Evolutionary conservation across 805 yeast genomes (phyloP), one percentile per base, ranked within the genome.

Genomic region (Kockiozyma suomiensis): DNA sequence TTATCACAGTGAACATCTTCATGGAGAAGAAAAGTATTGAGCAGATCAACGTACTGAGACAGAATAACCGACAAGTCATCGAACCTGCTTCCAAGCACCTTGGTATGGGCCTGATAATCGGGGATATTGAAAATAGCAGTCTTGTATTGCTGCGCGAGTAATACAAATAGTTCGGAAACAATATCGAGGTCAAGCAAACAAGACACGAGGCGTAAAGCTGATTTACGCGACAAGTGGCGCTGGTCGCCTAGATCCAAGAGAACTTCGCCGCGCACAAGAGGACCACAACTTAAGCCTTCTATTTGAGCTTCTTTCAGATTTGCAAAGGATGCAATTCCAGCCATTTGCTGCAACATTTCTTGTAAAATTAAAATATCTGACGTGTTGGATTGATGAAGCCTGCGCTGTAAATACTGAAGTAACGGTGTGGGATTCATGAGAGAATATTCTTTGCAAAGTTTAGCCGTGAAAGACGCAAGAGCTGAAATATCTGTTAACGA

Each of bases 391-490:
- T 74, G 70, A 65, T 85, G 86, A 41, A 93, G 76, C 33, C 86
- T 83, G 66, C 86, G 87, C 42, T 86, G 68, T 6, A 87, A 72
- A 68, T 80, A 87, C 1, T 76, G 74, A 15, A 90, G 70, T 12
- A 93, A 74, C 3, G 93, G 90, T 2, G 76, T 71, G 38, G 88
- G 69, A 66, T 86, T 85, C 75, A 93, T 83, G 1, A 64, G 59
- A 38, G 83, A 76, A 76, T 85, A 78, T 47, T 79, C 71, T 66
- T 81, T 73, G 72, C 90, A 82, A 3, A 91, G 74, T 56, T 86
- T 84, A 0, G 96, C 96, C 54, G 89, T 82, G 70, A 93, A 92
- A 0, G 84, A 77, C 0, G 96, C 82, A 33, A 93, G 76, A 23
- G 96, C 87, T 67, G 53, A 30, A 40, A 2, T 10, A 21, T 13